Base-by-base conservation (phyloP, 805 yeast species). In the Kodamaea lidongshanica region DNA sequence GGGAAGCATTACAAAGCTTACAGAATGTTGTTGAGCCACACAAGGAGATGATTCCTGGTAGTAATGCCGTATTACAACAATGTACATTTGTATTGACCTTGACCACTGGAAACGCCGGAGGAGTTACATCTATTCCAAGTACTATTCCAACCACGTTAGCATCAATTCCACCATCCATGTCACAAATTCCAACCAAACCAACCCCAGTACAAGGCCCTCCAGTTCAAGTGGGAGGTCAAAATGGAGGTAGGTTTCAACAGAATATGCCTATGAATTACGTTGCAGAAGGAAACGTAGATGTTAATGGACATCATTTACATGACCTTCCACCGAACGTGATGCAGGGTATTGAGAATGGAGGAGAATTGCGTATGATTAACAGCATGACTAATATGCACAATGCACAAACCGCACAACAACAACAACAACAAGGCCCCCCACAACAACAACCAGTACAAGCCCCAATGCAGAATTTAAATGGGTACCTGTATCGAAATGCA, bases 1-100 rank as follows among this genome's bases (percentile, higher is more conserved):
- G 78, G 20, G 79, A 77, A 27, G 82, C 77, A 43, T 61, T 81
- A 10, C 42, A 69, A 17, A 51, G 65, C 6, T 48, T 80, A 14
- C 64, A 74, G 23, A 58, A 69, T 1, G 46, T 75, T 2, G 36
- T 79, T 8, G 47, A 55, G 14, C 58, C 66, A 7, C 82, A 77
- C 41, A 70, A 66, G 38, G 74, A 72, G 25, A 22, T 18, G 27
- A 23, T 32, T 13, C 31, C 24, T n/a, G 31, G 17, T 10, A 8
- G 17, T 16, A 24, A 27, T 4, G 23, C 19, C 11, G 16, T 72
- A 2, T 39, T 73, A 13, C 57, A 51, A 23, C 66, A 51, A 27
- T 40, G 59, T 1, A 51, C 50, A 22, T 56, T 41, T 23, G 42
- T 53, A 4, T 50, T 57, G 0, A 57, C 50, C 30, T 34, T 51